Base-by-base conservation (phyloP, 768 basidiomycete species). In the Suillus subaureus region DNA sequence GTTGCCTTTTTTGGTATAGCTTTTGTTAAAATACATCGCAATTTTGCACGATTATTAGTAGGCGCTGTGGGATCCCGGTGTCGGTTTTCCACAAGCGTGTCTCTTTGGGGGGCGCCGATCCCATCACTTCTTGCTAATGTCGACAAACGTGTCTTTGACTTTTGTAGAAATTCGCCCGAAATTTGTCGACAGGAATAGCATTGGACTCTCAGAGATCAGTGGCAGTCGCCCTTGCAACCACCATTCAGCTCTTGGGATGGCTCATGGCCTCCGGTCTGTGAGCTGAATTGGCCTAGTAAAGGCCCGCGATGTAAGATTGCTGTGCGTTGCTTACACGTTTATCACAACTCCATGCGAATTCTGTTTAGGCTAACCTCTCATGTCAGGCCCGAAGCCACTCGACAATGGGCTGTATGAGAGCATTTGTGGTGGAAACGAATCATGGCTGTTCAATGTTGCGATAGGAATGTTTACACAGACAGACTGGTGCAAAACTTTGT, bases 61-160 rank as follows among this genome's bases (percentile, higher is more conserved):
- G 26, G 56, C 28, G 16, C 43, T 66, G 65, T 66, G 65, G 65
- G 65, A 66, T 45, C 21, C n/a, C 45, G 28, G 62, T 21, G 28
- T 35, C n/a, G n/a, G 39, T 45, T 58, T 70, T 68, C 73, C 68
- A 72, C 72, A 60, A 62, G 42, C 72, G 61, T 67, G 70, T 67
- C 35, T 55, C 33, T 66, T 12, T 61, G 64, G 58, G 55, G 40
- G 57, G 51, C n/a, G n/a, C 7, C 26, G 39, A 7, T 35, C 52
- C 56, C 52, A 63, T 66, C 64, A 68, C 39, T 28, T 4, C 52
- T 61, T 26, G 55, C 66, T 65, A 63, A 57, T 45, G 42, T 15
- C 49, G 43, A 67, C 66, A 58, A 67, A 67, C 66, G 66, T 67
- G 66, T 42, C 64, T 60, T 64, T 64, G 64, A 42, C 45, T 62